Evolutionary conservation across 331 rosid genomes (phyloP).

Genomic region (Quercus lobata): DNA sequence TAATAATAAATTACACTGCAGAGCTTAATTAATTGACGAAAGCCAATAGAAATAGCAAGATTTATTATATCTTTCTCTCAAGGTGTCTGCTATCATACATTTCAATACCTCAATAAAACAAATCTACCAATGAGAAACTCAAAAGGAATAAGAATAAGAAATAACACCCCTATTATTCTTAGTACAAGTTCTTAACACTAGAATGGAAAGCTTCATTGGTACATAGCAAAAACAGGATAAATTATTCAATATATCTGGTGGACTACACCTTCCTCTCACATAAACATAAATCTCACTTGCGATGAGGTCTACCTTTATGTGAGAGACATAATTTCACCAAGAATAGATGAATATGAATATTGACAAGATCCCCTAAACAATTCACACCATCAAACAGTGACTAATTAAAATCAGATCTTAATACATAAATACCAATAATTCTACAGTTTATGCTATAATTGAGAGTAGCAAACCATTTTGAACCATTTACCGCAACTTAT

Average conservation of each 20-base stretch:
- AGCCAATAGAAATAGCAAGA: no score
- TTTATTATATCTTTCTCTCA: no score
- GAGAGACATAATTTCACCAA: no score
- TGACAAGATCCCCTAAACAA: background rate
- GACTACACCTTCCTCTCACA: no score
- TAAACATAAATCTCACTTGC: no score
- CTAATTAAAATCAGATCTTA: slow-evolving; percentile 7
- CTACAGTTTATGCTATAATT: slow-evolving; percentile 19
- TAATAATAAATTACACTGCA: no score
- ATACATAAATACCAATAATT: slow-evolving; percentile 15
- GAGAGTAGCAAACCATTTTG: slow-evolving; percentile 24
- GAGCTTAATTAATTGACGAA: no score
- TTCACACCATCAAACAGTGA: slow-evolving; percentile 11
- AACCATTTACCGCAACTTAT: slow-evolving; percentile 48
- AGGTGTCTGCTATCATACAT: no score
- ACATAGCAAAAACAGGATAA: background rate
- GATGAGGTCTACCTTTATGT: no score
- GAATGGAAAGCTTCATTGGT: slow-evolving; percentile 19
- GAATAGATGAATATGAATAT: slow-evolving; percentile 1
- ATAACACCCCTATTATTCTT: background rate
- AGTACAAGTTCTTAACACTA: slow-evolving; percentile 5
- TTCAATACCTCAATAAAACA: no score
- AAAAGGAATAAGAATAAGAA: background rate
- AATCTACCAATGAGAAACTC: no score
- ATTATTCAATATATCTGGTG: no score